These are phyloP conservation scores for Eucalyptus curtisii DNA, from an alignment of 345 rosid genomes.

Conservation along the genomic window DNA sequence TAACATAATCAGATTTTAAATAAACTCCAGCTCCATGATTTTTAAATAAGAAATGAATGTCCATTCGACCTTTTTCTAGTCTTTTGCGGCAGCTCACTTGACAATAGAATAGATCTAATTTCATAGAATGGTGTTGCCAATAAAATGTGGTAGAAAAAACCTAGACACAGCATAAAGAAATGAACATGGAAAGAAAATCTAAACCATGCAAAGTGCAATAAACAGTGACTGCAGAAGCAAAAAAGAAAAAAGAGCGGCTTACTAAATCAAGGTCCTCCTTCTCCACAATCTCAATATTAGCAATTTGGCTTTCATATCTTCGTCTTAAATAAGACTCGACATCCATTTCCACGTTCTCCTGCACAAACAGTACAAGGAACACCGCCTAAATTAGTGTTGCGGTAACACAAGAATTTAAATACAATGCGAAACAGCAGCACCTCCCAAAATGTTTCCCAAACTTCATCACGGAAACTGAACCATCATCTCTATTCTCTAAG, in stretches of 20 bases:
- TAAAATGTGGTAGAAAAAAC: background rate
- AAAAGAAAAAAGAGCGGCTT: slow-evolving; percentile 4
- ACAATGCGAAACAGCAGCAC: background rate
- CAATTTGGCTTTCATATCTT: slow-evolving; percentile 76
- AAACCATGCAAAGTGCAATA: background rate
- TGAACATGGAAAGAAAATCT: background rate
- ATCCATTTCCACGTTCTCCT: slow-evolving; percentile 82
- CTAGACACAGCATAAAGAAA: background rate
- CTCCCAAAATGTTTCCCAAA: background rate
- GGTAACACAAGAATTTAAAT: background rate
- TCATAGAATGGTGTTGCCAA: background rate
- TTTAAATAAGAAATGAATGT: background rate
- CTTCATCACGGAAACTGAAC: background rate
- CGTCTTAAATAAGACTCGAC: slow-evolving; percentile 84
- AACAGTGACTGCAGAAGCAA: background rate
- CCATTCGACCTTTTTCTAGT: background rate
- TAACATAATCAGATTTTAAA: background rate
- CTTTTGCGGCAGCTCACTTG: background rate
- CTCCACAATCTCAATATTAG: slow-evolving; percentile 51
- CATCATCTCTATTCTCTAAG: background rate
- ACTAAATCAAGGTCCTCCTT: slow-evolving; percentile 94
- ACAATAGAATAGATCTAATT: background rate
- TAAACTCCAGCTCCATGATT: background rate
- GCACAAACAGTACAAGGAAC: background rate
- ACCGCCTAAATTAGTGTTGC: background rate